Percentiles rank a stretch among this genome's conserved stretches.
phyloP scores from a whole-genome alignment of 2,329 filamentous ascomycete genomes.

The Plenodomus tracheiphilus region DNA sequence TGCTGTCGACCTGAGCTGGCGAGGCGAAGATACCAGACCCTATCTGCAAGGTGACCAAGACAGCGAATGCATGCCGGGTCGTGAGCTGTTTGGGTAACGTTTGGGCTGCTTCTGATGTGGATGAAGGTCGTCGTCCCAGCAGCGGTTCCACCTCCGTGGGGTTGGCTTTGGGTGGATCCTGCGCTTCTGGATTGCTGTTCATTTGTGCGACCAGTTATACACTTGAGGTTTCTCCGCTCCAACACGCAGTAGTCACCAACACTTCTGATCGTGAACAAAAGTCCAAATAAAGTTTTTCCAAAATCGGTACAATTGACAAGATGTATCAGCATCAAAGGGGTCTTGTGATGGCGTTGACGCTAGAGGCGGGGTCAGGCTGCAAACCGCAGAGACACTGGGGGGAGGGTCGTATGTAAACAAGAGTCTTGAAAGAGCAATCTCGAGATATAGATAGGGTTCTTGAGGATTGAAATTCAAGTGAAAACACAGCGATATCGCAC shows the following conservation, averaged over 20 bases:
- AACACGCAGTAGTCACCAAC: background rate
- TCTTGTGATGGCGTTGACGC: background rate
- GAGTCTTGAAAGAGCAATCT: background rate
- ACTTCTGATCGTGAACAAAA: background rate
- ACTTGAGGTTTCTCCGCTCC: background rate
- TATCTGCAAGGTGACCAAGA: slow-evolving; percentile 66
- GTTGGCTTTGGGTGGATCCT: slow-evolving; percentile 16
- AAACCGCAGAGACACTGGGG: background rate
- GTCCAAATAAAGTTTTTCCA: background rate
- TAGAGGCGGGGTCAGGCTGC: background rate
- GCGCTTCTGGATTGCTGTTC: background rate
- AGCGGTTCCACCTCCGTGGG: slow-evolving; percentile 33
- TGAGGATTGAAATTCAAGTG: no score
- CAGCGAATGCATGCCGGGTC: slow-evolving; percentile 55
- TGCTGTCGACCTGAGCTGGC: slow-evolving; percentile 64
- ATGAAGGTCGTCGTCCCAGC: slow-evolving; percentile 20
- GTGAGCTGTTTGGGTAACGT: slow-evolving; percentile 34
- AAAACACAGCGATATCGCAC: background rate
- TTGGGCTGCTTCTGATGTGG: slow-evolving; percentile 13
- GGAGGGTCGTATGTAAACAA: background rate
- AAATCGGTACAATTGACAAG: background rate
- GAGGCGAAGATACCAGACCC: slow-evolving; percentile 68
- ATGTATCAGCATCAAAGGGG: background rate
- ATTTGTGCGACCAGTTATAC: background rate
- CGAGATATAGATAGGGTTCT: background rate